Base-by-base conservation (phyloP, 805 yeast species). In the Starmerella powellii region DNA sequence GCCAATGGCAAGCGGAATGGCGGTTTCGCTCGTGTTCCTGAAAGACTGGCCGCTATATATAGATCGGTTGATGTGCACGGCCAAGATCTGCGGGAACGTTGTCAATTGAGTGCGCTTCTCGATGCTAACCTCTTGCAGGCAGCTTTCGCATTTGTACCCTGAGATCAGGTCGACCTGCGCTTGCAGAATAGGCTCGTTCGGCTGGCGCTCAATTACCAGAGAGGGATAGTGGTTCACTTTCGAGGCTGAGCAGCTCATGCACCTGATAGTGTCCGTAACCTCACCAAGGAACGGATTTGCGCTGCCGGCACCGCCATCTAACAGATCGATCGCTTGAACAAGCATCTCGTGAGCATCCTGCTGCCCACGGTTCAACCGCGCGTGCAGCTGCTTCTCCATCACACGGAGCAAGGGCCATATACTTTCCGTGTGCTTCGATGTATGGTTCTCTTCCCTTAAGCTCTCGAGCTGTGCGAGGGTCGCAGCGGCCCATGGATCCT, bases 321-420 rank as follows among this genome's bases (percentile, higher is more conserved):
- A 64, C 0, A 88, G 78, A 54, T 87, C 94, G 18, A 88, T 63
- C 17, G 87, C 68, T 40, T 84, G 62, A 57, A 85, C 94, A 24
- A 88, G 72, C 49, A 91, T 67, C 56, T 88, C 98, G 54, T 91
- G 96, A 0, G 97, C 95, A 63, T 88, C 98, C 56, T 88, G 94
- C 59, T 91, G 98, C 35, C 73, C 74, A 28, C 80, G 65, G 2
- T 94, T 78, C 21, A 91, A 78, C 49, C 73, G 75, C 3, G 87
- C 77, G 42, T 76, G 72, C 62, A 78, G 81, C 13, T 81, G 76
- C 8, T 59, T 60, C 55, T 88, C 97, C 38, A 91, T 62, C 10
- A 74, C 78, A 40, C 71, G 78, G 16, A 88, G 63, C 37, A 87
- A 71, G 1, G 83, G 78, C 87, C 94, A 80, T 1, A 84, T 86